Evolutionary conservation across 73 alveolate genomes (phyloP).

Genomic region (Stentor coeruleus): DNA sequence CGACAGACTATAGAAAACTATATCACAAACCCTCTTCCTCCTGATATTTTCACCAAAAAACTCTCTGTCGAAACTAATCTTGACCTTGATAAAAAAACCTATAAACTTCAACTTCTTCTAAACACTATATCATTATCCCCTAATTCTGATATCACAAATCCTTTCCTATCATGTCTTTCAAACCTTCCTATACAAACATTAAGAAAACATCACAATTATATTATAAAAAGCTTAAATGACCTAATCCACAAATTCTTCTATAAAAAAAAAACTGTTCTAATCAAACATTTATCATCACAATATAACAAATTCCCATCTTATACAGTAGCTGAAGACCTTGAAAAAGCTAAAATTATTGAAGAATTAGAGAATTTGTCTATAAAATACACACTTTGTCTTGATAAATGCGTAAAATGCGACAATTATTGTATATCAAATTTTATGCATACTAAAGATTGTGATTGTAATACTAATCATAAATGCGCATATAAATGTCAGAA

Average conservation of each 20-base stretch:
- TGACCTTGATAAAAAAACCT: background rate
- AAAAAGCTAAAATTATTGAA: background rate
- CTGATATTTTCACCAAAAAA: background rate
- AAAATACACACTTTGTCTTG: background rate
- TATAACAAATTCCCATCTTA: background rate
- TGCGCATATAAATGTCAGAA: background rate
- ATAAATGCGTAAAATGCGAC: slow-evolving; percentile 6
- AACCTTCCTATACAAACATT: no score
- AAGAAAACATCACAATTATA: background rate
- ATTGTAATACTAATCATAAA: slow-evolving; percentile 16
- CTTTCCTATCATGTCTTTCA: background rate
- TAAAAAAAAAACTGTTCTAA: background rate
- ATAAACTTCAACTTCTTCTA: background rate
- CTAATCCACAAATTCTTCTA: background rate
- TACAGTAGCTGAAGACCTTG: background rate
- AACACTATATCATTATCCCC: background rate
- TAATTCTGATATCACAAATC: background rate
- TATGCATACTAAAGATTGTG: background rate
- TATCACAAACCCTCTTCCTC: background rate
- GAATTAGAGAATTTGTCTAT: background rate
- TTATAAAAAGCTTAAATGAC: background rate
- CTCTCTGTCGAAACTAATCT: background rate
- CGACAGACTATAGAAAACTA: background rate
- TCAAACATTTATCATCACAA: background rate
- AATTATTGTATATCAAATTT: background rate